Base-by-base conservation (phyloP, 352 stramenopile species). In the Phytopythium litorale region DNA sequence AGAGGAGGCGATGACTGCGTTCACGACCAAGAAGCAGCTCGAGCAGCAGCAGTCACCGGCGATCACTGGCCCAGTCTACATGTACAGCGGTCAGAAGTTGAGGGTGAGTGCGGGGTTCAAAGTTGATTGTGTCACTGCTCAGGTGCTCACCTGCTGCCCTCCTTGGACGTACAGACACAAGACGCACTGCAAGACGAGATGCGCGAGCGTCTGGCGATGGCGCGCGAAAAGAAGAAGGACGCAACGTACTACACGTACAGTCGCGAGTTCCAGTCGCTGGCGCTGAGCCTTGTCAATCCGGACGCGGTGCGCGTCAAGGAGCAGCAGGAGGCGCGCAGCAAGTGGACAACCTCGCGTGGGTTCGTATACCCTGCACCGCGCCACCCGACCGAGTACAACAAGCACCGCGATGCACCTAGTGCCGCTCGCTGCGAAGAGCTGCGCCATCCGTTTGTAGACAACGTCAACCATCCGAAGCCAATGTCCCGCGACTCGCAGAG, bases 61-160 rank as follows among this genome's bases (percentile, higher is more conserved):
- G 15, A 49, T 2, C 8, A 15, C 55, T 5, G 37, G 49, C 8
- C 80, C 78, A 18, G 71, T 91, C 19, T 97, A 91, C 64, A 81
- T 94, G 67, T 97, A 97, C 74, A 94, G 84, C 58, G 81, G 85
- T 4, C 90, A 97, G 64, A 93, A 91, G 55, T 73, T 97, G 12
- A 73, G 84, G 56, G 84, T 92, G 70, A 57, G 70, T 30, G 13
- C 12, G 15, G 21, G 7, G n/a, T 49, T 13, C 5, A 15, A 13
- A 45, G 11, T 23, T 5, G 21, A 9, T 7, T 15, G 46, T 12
- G 5, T 16, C 9, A 6, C 25, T 25, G 12, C 8, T n/a, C 46
- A 46, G 8, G 7, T 25, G 33, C 16, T 60, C 56, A 46, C 52
- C 1, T 48, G 9, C n/a, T 50, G 13, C 6, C 61, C n/a, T 2